Base-by-base conservation (phyloP, 2,329 filamentous ascomycete species). In the Penicillium rolfsii region DNA sequence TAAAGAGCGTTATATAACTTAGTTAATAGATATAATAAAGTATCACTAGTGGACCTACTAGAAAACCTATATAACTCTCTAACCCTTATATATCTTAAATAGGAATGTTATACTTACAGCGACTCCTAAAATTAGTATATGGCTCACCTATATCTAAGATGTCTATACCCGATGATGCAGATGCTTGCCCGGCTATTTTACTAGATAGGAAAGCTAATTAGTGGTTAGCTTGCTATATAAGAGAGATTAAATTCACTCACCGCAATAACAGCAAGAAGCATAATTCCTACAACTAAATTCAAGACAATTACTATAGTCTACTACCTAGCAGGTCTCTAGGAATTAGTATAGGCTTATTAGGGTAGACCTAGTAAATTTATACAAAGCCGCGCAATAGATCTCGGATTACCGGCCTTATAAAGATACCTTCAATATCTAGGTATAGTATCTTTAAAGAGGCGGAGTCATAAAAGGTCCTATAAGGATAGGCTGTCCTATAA, bases 261-360 rank as follows among this genome's bases (percentile, higher is more conserved):
- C 43, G 43, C n/a, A n/a, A n/a, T n/a, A n/a, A n/a, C n/a, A n/a
- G 43, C 43, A 46, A 46, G 43, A 46, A 46, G 43, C 43, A 46
- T 46, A 46, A 46, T 46, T 46, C 43, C 43, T 22, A 46, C 43
- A 46, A 46, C 43, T 22, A 46, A 24, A 46, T 46, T 46, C 43
- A 46, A 46, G 43, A 46, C 43, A 46, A 26, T 46, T 46, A 14
- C 43, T 22, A 46, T 46, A 22, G 28, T 46, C 43, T 46, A 46
- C 43, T 46, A 46, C 43, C 43, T 46, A 14, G 43, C 43, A 19
- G 43, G 43, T 22, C 19, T 46, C 43, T 46, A 22, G 43, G 43
- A 46, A 46, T 2, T 46, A 22, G 43, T 22, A 24, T 22, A 46
- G 43, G 43, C 12, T 26, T 46, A 22, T 26, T 28, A 1, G 43